These are phyloP conservation scores for Dioszegia aurantiaca DNA, from an alignment of 768 basidiomycete species.

Conservation along the genomic window DNA sequence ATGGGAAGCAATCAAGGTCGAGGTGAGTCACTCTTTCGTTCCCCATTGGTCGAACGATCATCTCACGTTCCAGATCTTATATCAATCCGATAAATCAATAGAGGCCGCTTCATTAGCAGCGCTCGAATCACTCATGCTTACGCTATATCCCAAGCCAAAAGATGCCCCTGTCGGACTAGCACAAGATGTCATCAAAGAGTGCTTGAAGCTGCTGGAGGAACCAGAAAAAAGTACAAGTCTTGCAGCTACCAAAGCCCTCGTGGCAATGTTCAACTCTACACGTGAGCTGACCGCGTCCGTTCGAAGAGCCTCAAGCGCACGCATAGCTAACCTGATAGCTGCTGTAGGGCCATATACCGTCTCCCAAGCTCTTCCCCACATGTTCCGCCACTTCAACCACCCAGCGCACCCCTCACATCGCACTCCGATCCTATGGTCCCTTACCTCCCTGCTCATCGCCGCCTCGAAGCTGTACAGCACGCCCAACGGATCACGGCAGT, in stretches of 20 bases:
- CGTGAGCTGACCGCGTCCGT: slow-evolving; percentile 58
- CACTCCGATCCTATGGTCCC: slow-evolving; percentile 63
- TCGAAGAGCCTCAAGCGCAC: background rate
- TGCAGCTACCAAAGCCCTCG: slow-evolving; percentile 78
- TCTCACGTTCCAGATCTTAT: slow-evolving; percentile 67
- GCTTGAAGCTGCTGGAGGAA: slow-evolving; percentile 72
- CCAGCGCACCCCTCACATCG: slow-evolving; percentile 56
- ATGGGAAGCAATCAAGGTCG: slow-evolving; percentile 89
- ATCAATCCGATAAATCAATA: slow-evolving; percentile 75
- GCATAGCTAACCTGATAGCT: slow-evolving; percentile 55
- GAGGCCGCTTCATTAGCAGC: slow-evolving; percentile 72
- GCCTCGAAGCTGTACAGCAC: slow-evolving; percentile 56
- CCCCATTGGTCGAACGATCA: background rate
- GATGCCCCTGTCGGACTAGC: slow-evolving; percentile 61
- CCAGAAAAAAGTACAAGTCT: slow-evolving; percentile 92
- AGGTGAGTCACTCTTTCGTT: slow-evolving; percentile 57
- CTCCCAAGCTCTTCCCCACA: slow-evolving; percentile 67
- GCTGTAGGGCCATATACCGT: slow-evolving; percentile 67
- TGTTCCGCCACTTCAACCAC: slow-evolving; percentile 71
- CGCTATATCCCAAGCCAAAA: slow-evolving; percentile 60
- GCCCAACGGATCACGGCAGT: slow-evolving; percentile 19
- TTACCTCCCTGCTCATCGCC: slow-evolving; percentile 54
- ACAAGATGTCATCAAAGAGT: slow-evolving; percentile 74
- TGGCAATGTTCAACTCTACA: slow-evolving; percentile 71
- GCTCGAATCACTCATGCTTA: slow-evolving; percentile 68